phyloP scores from a whole-genome alignment of 805 yeast species.

The Isabelozyma heimii region DNA sequence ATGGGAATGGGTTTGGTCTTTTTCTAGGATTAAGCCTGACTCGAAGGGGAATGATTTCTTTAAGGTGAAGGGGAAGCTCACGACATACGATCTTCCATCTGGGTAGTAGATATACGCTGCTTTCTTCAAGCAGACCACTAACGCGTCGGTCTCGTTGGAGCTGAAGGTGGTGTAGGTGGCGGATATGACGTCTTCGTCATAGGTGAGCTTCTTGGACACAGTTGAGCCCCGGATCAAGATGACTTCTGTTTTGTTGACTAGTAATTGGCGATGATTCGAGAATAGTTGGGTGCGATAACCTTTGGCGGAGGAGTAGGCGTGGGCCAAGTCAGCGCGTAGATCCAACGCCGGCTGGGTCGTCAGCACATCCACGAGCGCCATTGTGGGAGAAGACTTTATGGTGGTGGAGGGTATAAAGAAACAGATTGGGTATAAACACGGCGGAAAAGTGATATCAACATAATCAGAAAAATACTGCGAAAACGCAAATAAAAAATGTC shows the following conservation, averaged over 20 bases:
- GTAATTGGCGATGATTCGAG: slow-evolving; percentile 30
- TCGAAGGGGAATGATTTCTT: slow-evolving; percentile 61
- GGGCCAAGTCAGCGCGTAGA: slow-evolving; percentile 20
- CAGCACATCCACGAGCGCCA: neutral
- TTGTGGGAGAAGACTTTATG: neutral
- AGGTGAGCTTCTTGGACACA: slow-evolving; percentile 47
- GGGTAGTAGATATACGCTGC: slow-evolving; percentile 60
- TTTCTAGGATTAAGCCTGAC: slow-evolving; percentile 65
- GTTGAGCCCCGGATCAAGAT: slow-evolving; percentile 47
- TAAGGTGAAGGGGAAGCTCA: slow-evolving; percentile 69
- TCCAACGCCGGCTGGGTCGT: slow-evolving; percentile 31
- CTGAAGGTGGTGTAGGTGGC: slow-evolving; percentile 62
- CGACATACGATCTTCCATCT: slow-evolving; percentile 57
- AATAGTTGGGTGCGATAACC: slow-evolving; percentile 14
- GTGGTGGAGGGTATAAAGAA: neutral
- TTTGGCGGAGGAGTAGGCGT: slow-evolving; percentile 16
- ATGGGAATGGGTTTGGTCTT: slow-evolving; percentile 26
- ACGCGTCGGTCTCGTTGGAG: slow-evolving; percentile 12
- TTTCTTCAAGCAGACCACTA: slow-evolving; percentile 61
- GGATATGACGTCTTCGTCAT: slow-evolving; percentile 49
- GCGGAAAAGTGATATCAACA: too few species aligned
- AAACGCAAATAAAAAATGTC: too few species aligned
- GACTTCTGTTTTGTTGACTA: slow-evolving; percentile 37
- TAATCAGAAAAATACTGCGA: too few species aligned
- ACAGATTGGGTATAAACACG: neutral